These are phyloP conservation scores for Lepiota venenata DNA, from an alignment of 768 basidiomycete genomes.

Conservation along the genomic window DNA sequence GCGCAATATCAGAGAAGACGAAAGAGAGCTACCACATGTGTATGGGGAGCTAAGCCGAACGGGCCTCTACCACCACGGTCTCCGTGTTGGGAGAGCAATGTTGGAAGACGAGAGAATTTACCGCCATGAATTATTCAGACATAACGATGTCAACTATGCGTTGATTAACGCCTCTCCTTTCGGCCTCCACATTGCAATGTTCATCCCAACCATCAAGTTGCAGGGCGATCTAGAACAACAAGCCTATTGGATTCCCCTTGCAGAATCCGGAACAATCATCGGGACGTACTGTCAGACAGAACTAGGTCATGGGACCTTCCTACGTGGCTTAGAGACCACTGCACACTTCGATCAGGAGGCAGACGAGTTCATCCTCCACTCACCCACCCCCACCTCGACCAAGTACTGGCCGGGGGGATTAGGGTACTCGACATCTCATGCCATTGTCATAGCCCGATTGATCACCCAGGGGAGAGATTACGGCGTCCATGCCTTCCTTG, in stretches of 20 bases:
- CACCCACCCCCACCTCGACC: conserved; percentile 20
- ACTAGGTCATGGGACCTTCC: conserved; percentile 24
- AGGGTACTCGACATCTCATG: conserved; percentile 22
- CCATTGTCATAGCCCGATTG: conserved; percentile 23
- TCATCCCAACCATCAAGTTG: conserved; percentile 20
- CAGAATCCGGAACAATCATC: conserved; percentile 19
- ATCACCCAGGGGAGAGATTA: conserved; percentile 16
- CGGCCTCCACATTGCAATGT: conserved; percentile 22
- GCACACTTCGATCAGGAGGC: conserved; percentile 20
- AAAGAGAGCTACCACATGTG: conserved; percentile 10
- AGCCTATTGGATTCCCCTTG: conserved; percentile 20
- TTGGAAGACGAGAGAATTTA: conserved; percentile 18
- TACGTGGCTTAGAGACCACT: conserved; percentile 24
- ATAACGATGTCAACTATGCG: conserved; percentile 13
- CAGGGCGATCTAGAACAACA: conserved; percentile 21
- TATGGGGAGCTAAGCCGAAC: conserved; percentile 19
- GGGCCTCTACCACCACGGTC: conserved; percentile 20
- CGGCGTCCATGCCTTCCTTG: conserved; percentile 23
- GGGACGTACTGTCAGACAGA: conserved; percentile 25
- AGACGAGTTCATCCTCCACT: conserved; percentile 24
- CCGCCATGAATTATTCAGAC: conserved; percentile 15
- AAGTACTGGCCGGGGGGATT: conserved; percentile 25
- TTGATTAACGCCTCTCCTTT: conserved; percentile 23
- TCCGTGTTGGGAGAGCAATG: conserved; percentile 18
- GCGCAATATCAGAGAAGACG: conserved; percentile 13